A percentile compares a stretch with the other conserved stretches of the same genome.
Evolutionary conservation across 2,329 filamentous ascomycete genomes (phyloP).

Genomic region (Talaromyces sp.): DNA sequence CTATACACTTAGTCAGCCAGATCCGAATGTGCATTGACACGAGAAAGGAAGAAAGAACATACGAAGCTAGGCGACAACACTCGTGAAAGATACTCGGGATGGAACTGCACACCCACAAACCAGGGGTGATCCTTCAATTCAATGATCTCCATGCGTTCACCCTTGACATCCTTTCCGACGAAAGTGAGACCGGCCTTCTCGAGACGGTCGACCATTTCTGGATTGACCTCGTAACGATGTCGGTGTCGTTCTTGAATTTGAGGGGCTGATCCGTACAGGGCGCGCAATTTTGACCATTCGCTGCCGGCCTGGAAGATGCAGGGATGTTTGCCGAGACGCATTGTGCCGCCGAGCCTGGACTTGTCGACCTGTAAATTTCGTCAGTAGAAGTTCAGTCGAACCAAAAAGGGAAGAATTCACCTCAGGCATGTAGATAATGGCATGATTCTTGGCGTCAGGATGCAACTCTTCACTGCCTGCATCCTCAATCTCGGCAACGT

Average conservation of each 20-base stretch:
- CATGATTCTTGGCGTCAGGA: conserved; percentile 47
- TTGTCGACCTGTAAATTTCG: conserved; percentile 53
- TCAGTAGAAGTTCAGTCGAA: not conserved
- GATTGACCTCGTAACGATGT: conserved; percentile 89
- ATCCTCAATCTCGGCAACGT: conserved; percentile 29
- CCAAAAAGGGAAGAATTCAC: not conserved
- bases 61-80: conserved; percentile 63
- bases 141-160: conserved; percentile 76
- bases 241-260: conserved; percentile 70
- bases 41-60: not conserved
- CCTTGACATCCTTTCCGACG: conserved; percentile 73
- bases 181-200: conserved; percentile 68
- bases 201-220: conserved; percentile 65
- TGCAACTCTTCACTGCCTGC: conserved; percentile 11
- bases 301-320: conserved; percentile 71
- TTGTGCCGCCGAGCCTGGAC: conserved; percentile 76
- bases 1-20: not conserved
- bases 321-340: conserved; percentile 74
- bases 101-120: conserved; percentile 83
- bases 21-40: too few relatives aligned
- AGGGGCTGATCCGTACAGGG: conserved; percentile 60
- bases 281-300: conserved; percentile 74
- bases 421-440: conserved; percentile 92
- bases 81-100: conserved; percentile 73
- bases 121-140: conserved; percentile 80